Evolutionary conservation across 2,329 filamentous ascomycete genomes (phyloP).

Genomic region (Penicillium sp.): DNA sequence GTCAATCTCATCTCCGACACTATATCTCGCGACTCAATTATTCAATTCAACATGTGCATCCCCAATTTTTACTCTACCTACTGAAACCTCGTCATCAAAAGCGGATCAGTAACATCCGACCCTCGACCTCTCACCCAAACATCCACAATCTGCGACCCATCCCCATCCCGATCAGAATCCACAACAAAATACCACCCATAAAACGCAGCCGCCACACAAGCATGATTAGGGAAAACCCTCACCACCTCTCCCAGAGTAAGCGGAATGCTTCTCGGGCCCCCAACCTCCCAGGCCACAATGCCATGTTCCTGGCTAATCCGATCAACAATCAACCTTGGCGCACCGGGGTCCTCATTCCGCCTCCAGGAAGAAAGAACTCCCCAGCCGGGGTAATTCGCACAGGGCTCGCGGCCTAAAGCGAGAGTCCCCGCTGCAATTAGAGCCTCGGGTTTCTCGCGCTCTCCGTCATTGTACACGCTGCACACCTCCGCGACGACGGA

Average conservation of each 20-base stretch:
- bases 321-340: conserved; percentile 66
- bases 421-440: conserved; percentile 70
- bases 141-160: conserved; percentile 68
- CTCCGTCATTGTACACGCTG: conserved; percentile 66
- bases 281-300: conserved; percentile 62
- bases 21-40: neutral
- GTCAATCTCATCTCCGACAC: neutral
- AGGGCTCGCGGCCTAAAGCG: conserved; percentile 72
- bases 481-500: conserved; percentile 72
- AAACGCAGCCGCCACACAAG: conserved; percentile 72
- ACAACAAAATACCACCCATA: conserved; percentile 75
- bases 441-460: conserved; percentile 58
- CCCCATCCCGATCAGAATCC: conserved; percentile 59
- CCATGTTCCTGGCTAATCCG: conserved; percentile 79
- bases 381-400: conserved; percentile 71
- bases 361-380: conserved; percentile 68
- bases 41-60: neutral
- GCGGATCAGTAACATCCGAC: conserved; percentile 19
- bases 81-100: conserved; percentile 10
- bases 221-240: conserved; percentile 77
- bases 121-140: conserved; percentile 62
- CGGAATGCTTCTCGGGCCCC: conserved; percentile 46
- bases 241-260: conserved; percentile 67
- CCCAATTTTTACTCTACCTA: neutral
- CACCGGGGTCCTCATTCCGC: conserved; percentile 34